Evolutionary conservation across 768 basidiomycete species (phyloP).

Genomic region (Boletus edulis): DNA sequence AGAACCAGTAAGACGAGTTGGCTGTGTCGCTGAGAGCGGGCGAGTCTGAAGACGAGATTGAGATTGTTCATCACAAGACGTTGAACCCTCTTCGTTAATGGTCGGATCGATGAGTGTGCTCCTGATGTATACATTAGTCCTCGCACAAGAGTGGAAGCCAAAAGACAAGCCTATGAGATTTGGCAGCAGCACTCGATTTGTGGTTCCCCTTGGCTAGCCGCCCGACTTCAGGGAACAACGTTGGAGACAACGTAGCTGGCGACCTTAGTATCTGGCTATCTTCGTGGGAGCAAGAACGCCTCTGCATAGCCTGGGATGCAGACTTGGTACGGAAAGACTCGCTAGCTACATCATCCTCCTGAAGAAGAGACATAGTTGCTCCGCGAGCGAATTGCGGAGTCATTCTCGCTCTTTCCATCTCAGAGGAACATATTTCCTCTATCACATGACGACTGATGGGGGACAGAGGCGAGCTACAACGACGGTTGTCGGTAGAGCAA

Average conservation of each 20-base stretch:
- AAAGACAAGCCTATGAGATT: slow-evolving; percentile 12
- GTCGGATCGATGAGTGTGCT: background rate
- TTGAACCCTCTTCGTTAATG: background rate
- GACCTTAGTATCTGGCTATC: background rate
- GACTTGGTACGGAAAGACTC: background rate
- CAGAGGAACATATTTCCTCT: slow-evolving; percentile 14
- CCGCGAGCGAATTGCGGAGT: background rate
- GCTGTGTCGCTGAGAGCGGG: background rate
- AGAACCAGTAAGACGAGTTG: background rate
- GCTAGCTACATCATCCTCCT: background rate
- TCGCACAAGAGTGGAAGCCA: background rate
- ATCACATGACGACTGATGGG: slow-evolving; percentile 17
- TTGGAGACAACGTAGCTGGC: background rate
- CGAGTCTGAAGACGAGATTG: background rate
- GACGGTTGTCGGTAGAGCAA: background rate
- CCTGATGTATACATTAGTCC: slow-evolving; percentile 5
- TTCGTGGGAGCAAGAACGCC: background rate
- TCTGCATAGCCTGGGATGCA: background rate
- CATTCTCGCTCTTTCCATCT: background rate
- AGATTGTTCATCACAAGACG: background rate
- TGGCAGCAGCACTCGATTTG: background rate
- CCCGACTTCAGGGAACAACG: background rate
- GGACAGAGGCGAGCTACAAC: slow-evolving; percentile 11
- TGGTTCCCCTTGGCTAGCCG: background rate
- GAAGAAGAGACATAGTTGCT: background rate